A percentile compares a stretch with the other conserved stretches of the same genome.
Evolutionary conservation across 495 filamentous ascomycete genomes (phyloP).

Genomic region (Tuber brumale): DNA sequence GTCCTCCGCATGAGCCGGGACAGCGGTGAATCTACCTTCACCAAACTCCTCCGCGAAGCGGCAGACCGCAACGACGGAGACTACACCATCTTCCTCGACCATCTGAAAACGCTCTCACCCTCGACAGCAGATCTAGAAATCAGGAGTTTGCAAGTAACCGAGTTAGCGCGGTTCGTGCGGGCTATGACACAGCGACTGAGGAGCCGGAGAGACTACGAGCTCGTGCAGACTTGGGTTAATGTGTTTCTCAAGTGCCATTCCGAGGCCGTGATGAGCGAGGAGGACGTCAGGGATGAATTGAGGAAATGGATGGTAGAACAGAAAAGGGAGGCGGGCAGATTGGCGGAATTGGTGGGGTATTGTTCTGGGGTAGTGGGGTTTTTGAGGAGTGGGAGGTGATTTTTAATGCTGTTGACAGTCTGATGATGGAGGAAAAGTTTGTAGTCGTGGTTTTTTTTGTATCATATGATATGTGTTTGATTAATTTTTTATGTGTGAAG

Average conservation of each 20-base stretch:
- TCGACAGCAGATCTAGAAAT: slow-evolving; percentile 82
- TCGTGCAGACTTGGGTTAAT: slow-evolving; percentile 93
- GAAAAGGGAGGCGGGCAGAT: slow-evolving; percentile 59
- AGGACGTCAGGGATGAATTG: slow-evolving; percentile 30
- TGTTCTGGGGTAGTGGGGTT: slow-evolving; percentile 85
- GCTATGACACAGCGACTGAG: slow-evolving; percentile 65
- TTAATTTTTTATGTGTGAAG: not conserved
- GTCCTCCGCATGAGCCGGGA: slow-evolving; percentile 49
- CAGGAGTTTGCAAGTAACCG: slow-evolving; percentile 51
- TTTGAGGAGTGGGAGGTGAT: slow-evolving; percentile 55
- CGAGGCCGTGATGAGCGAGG: slow-evolving; percentile 50
- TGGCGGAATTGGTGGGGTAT: slow-evolving; percentile 73
- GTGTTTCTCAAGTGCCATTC: slow-evolving; percentile 77
- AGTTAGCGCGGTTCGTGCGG: slow-evolving; percentile 62
- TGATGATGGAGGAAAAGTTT: not conserved
- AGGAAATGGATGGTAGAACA: slow-evolving; percentile 60
- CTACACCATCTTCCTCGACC: slow-evolving; percentile 55
- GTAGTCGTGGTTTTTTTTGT: not conserved
- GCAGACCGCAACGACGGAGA: slow-evolving; percentile 43
- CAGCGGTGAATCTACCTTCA: slow-evolving; percentile 48
- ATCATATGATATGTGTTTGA: not conserved
- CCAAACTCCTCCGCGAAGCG: slow-evolving; percentile 23
- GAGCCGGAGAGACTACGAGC: slow-evolving; percentile 72
- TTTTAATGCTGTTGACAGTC: not conserved
- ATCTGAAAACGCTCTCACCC: slow-evolving; percentile 72